Evolutionary conservation across 768 basidiomycete genomes (phyloP), one percentile per base, ranked within the genome.

Genomic region (Trametes maxima): DNA sequence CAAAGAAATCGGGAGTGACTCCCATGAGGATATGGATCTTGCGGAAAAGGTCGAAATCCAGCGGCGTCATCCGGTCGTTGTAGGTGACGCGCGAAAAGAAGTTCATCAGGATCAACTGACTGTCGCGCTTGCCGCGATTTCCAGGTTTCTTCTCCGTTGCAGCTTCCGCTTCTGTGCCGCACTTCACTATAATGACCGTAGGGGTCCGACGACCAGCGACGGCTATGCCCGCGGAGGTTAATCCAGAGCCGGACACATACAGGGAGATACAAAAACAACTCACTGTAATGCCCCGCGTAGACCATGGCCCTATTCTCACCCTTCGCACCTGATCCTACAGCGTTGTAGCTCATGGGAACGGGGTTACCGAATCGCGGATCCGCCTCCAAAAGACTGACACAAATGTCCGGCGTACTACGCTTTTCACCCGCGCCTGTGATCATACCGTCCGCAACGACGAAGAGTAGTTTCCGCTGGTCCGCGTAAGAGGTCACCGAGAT

Each of bases 11-110:
- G 1, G 97, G 95, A 1, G 97, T 98, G 10, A 98, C 93, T n/a
- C 97, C 96, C 92, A 97, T 98, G 36, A 99, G 82, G 33, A 89
- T 82, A 68, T 98, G 95, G 3, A 94, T 87, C 79, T 98, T 98
- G 54, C 97, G 86, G 82, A 99, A 99, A 37, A 99, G 80, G 76
- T 99, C 97, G 71, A 94, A 99, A 73, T 99, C 97, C 68, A 99
- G 83, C 7, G 97, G 97, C 25, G 85, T 85, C 95, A 99, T 98
- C 60, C 96, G 91, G 73, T 99, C 97, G 74, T 99, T 98, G 77
- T 98, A 99, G 17, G 97, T 99, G 68, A 99, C 97, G 47, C 93
- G 88, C 50, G 94, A 96, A 79, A 98, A 98, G 75, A 99, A 99
- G 78, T 98, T 97, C 97, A 99, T 99, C 69, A 99, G 83, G 70